Evolutionary conservation across 768 basidiomycete species (phyloP), one percentile per base, ranked within the genome.

Genomic region (Collybia sordida): DNA sequence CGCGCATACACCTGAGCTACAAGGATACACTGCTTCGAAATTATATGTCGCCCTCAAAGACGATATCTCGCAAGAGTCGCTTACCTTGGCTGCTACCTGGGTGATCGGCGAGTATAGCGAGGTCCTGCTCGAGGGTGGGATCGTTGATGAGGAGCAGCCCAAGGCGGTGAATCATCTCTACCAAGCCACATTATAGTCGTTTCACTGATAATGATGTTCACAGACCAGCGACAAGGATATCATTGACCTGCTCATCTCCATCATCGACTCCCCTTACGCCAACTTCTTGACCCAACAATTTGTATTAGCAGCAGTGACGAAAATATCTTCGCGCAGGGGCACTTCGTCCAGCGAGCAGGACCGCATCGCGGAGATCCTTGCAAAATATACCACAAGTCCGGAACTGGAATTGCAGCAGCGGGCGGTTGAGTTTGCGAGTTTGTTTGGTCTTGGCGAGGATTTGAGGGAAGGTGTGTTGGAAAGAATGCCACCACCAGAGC

Each of bases 401-500:
- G 96, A 98, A 63, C 75, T 99, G 15, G 97, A 99, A 67, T 73
- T 97, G 31, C 97, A 98, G 65, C 97, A 98, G 62, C 83, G 97
- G 37, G 89, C 94, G 0, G 92, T 98, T 12, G 97, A 99, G 67
- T 98, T 94, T 66, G 90, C 88, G 1, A 88, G 82, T 58, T 65
- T 99, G 57, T 93, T 92, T 64, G 82, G 78, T 23, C 69, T 92
- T 6, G 86, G 86, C 4, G 31, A 31, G 14, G 84, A 89, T n/a
- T 71, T 90, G 18, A 77, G 82, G 51, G 76, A 79, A 6, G 97
- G 96, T 31, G 93, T 99, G 1, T 67, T 98, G 52, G 97, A 99
- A 72, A 82, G 93, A 48, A 99, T 99, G 97, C 97, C 97, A n/a
- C 90, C 93, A 4, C 97, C 97, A 1, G 97, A 99, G 66, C 71